phyloP scores from a whole-genome alignment of 345 rosid species.

The Gossypium arboreum region DNA sequence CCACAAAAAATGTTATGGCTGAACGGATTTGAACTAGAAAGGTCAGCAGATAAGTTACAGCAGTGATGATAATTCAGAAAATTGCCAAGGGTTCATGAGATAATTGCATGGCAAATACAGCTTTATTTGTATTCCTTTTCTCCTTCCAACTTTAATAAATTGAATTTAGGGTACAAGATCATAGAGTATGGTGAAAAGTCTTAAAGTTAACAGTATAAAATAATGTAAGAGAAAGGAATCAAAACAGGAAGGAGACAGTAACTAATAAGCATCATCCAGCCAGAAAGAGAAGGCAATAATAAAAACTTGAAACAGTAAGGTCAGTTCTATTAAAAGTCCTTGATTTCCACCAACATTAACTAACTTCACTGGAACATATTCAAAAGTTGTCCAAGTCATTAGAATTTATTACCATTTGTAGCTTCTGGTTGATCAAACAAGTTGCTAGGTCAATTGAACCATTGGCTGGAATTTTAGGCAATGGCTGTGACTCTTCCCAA shows the following conservation, averaged over 20 bases:
- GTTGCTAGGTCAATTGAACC: constrained; percentile 78
- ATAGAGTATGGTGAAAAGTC: background rate
- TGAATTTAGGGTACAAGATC: background rate
- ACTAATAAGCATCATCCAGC: background rate
- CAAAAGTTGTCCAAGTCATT: background rate
- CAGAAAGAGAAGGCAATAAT: background rate
- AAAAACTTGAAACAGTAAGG: constrained; percentile 11
- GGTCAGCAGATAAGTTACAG: background rate
- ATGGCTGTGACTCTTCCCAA: constrained; percentile 91
- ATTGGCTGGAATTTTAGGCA: constrained; percentile 63
- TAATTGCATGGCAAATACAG: background rate
- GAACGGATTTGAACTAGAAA: background rate
- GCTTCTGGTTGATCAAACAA: constrained; percentile 67
- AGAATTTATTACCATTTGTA: constrained; percentile 70
- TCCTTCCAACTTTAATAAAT: background rate
- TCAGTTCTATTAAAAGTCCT: background rate
- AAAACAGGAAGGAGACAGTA: background rate
- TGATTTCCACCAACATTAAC: constrained; percentile 1
- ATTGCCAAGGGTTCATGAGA: background rate
- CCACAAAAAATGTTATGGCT: background rate
- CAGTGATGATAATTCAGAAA: background rate
- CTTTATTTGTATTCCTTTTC: background rate
- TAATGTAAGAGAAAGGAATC: background rate
- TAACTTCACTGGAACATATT: constrained; percentile 5
- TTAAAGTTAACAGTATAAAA: background rate